phyloP scores from a whole-genome alignment of 2,329 filamentous ascomycete genomes.

The Calonectria montana region DNA sequence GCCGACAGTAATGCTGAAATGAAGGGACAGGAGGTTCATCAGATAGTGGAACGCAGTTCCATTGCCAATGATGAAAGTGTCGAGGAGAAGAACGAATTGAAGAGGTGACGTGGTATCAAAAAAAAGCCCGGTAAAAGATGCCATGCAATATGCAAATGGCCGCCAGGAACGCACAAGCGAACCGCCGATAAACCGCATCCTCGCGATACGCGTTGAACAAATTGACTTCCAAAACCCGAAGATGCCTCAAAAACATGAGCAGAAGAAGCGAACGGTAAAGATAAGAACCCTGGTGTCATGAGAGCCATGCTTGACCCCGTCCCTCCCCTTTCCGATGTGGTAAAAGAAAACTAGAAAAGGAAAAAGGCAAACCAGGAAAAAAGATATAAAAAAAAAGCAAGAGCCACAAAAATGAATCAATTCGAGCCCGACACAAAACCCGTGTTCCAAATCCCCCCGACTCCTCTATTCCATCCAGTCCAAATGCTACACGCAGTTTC shows the following conservation, averaged over 20 bases:
- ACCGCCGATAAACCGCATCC: constrained; percentile 35
- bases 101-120: constrained; percentile 45
- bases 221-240: constrained; percentile 31
- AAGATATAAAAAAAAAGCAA: not conserved
- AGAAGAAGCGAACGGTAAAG: constrained; percentile 26
- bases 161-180: constrained; percentile 34
- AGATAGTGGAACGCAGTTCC: not conserved
- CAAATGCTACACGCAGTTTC: constrained; percentile 49
- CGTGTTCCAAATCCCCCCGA: constrained; percentile 41
- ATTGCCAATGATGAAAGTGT: constrained; percentile 24
- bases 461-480: constrained; percentile 54
- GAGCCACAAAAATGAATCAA: not conserved
- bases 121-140: constrained; percentile 44
- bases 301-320: constrained; percentile 29
- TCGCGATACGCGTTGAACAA: constrained; percentile 31
- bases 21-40: not conserved
- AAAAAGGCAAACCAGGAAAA: constrained; percentile 1
- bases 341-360: constrained; percentile 17
- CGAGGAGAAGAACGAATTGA: constrained; percentile 35
- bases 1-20: not conserved
- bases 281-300: constrained; percentile 33
- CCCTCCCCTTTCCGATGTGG: constrained; percentile 17
- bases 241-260: constrained; percentile 31
- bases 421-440: constrained; percentile 24
- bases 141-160: constrained; percentile 36